Conservation (phyloP, 1,284 basidiomycete genomes). For the Cutaneotrichosporon sp. region DNA sequence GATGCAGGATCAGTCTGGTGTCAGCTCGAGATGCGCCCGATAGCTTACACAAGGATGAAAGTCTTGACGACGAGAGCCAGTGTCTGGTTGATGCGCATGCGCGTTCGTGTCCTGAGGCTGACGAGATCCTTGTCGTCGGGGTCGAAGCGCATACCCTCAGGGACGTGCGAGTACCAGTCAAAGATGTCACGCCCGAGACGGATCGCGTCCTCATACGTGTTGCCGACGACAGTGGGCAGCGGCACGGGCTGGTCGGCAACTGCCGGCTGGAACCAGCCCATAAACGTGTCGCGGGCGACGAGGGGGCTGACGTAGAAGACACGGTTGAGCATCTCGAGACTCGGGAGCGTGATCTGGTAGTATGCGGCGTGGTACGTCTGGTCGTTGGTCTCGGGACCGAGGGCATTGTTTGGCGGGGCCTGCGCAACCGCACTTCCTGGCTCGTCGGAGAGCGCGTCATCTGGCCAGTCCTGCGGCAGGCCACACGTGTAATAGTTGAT, state of each 20-base stretch:
- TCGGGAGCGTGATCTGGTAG: slow-evolving; percentile 45
- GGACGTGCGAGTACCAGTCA: slow-evolving; percentile 42
- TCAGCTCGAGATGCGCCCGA: not conserved
- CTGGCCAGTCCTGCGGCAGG: slow-evolving; percentile 42
- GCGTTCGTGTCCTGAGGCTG: slow-evolving; percentile 17
- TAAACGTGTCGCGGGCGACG: slow-evolving; percentile 32
- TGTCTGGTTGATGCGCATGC: slow-evolving; percentile 38
- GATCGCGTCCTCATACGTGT: slow-evolving; percentile 45
- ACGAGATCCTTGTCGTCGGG: slow-evolving; percentile 33
- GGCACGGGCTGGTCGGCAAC: slow-evolving; percentile 9
- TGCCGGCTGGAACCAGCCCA: slow-evolving; percentile 41
- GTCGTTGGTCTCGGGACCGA: slow-evolving; percentile 34
- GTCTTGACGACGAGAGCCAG: slow-evolving; percentile 45
- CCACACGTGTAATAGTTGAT: slow-evolving; percentile 46
- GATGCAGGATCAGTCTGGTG: slow-evolving; percentile 43
- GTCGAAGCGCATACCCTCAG: slow-evolving; percentile 40
- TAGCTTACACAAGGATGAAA: slow-evolving; percentile 42
- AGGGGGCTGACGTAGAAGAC: slow-evolving; percentile 40
- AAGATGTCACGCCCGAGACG: slow-evolving; percentile 43
- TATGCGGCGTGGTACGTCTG: slow-evolving; percentile 46
- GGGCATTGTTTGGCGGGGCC: slow-evolving; percentile 28
- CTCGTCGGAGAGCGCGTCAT: slow-evolving; percentile 38
- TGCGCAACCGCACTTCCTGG: slow-evolving; percentile 31
- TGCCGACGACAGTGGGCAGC: slow-evolving; percentile 11
- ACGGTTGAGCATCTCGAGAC: slow-evolving; percentile 43